phyloP scores from a whole-genome alignment of 805 yeast species.

The Tetrapisispora iriomotensis region DNA sequence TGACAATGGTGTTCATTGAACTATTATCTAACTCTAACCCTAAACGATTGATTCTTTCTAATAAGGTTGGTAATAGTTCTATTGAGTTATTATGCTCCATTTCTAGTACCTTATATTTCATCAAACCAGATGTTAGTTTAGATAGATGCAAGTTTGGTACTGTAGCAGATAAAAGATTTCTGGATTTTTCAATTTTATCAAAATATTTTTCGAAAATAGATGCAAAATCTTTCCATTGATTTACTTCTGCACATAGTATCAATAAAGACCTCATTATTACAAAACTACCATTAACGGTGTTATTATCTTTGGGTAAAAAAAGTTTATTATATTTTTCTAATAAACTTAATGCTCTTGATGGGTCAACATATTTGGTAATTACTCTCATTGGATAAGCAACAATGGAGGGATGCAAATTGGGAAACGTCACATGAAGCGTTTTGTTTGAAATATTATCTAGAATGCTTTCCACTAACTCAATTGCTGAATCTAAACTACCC shows the following conservation, averaged over 20 bases:
- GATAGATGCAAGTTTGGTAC: slow-evolving; percentile 14
- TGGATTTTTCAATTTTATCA: slow-evolving; percentile 11
- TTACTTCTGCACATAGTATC: slow-evolving; percentile 25
- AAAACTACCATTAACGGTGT: slow-evolving; percentile 19
- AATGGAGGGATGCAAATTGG: slow-evolving; percentile 26
- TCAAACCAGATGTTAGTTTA: slow-evolving; percentile 14
- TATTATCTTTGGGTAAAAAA: slow-evolving; percentile 19
- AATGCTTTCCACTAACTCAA: slow-evolving; percentile 24
- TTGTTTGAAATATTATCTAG: slow-evolving; percentile 20
- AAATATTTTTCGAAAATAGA: slow-evolving; percentile 14
- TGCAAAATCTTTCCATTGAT: slow-evolving; percentile 26
- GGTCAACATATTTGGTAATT: slow-evolving; percentile 24
- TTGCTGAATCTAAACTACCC: slow-evolving; percentile 23
- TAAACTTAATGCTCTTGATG: slow-evolving; percentile 27
- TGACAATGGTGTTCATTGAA: slow-evolving; percentile 26
- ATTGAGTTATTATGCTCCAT: slow-evolving; percentile 11
- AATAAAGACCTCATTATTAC: slow-evolving; percentile 26
- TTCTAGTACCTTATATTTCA: slow-evolving; percentile 18
- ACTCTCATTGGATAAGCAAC: slow-evolving; percentile 30
- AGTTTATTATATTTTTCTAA: slow-evolving; percentile 25
- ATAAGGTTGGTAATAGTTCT: slow-evolving; percentile 12
- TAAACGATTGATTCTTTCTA: slow-evolving; percentile 17
- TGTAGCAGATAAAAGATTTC: slow-evolving; percentile 16
- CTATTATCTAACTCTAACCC: slow-evolving; percentile 25
- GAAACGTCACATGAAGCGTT: slow-evolving; percentile 14